phyloP scores from a whole-genome alignment of 129 eudicot genomes.

The Logfia minima region DNA sequence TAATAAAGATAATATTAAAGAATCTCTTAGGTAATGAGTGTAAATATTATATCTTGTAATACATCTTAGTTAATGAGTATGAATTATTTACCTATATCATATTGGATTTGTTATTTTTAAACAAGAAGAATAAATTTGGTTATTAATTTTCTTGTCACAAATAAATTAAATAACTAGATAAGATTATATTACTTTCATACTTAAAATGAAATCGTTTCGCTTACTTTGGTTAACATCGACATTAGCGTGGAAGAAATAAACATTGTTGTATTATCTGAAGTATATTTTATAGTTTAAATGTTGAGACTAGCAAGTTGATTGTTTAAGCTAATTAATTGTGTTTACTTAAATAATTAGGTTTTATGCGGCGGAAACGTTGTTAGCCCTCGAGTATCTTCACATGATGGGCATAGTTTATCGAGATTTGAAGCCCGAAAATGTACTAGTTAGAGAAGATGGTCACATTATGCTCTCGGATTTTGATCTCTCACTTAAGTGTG shows the following conservation, averaged over 20 bases:
- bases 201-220: not conserved
- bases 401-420: constrained; percentile 82
- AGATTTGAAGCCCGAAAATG: constrained; percentile 80
- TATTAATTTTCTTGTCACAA: too few species aligned
- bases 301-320: not conserved
- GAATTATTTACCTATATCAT: too few species aligned
- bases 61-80: too few species aligned
- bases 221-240: not conserved
- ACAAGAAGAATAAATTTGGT: too few species aligned
- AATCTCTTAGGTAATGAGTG: too few species aligned
- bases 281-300: not conserved
- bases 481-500: constrained; percentile 72
- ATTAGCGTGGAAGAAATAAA: not conserved
- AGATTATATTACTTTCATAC: too few species aligned
- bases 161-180: too few species aligned
- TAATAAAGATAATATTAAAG: too few species aligned
- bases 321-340: not conserved
- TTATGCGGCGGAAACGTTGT: constrained; percentile 64
- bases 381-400: constrained; percentile 81
- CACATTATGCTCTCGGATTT: constrained; percentile 82
- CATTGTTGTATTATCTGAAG: not conserved
- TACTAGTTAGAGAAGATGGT: constrained; percentile 72
- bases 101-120: too few species aligned
- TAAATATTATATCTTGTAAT: too few species aligned
- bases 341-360: constrained; percentile 38